Evolutionary conservation across 2,329 filamentous ascomycete genomes (phyloP).

Genomic region (Madurella fahalii): DNA sequence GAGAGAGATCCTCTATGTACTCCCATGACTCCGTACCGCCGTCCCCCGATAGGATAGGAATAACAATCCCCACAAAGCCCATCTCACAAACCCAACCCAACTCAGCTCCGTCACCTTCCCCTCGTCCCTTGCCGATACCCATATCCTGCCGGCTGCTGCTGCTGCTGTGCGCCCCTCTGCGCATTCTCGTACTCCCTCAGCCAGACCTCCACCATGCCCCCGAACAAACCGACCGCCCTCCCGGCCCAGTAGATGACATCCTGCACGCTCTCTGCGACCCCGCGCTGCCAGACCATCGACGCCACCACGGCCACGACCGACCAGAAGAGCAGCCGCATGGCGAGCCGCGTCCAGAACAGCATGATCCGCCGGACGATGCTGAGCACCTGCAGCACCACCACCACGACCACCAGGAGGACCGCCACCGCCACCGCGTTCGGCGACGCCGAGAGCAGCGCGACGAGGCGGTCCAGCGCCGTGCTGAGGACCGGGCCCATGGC

Average conservation of each 20-base stretch:
- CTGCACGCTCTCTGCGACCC: constrained; percentile 58
- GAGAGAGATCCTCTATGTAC: no score
- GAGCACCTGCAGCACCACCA: constrained; percentile 62
- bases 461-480: constrained; percentile 41
- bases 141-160: constrained; percentile 4
- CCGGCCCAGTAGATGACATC: constrained; percentile 49
- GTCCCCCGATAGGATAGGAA: no score
- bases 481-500: constrained; percentile 39
- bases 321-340: constrained; percentile 62
- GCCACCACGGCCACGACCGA: constrained; percentile 50
- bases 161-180: constrained; percentile 39
- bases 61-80: neutral
- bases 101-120: neutral
- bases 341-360: constrained; percentile 71
- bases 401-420: constrained; percentile 51
- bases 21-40: no score
- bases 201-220: constrained; percentile 52
- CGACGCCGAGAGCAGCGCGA: constrained; percentile 35
- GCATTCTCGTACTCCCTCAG: constrained; percentile 54
- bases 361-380: constrained; percentile 67
- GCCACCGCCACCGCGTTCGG: constrained; percentile 43
- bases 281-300: constrained; percentile 60
- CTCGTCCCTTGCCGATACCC: neutral
- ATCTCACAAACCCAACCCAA: neutral
- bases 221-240: constrained; percentile 44